phyloP scores from a whole-genome alignment of 2,329 filamentous ascomycete genomes.

The Trichoderma harzianum region DNA sequence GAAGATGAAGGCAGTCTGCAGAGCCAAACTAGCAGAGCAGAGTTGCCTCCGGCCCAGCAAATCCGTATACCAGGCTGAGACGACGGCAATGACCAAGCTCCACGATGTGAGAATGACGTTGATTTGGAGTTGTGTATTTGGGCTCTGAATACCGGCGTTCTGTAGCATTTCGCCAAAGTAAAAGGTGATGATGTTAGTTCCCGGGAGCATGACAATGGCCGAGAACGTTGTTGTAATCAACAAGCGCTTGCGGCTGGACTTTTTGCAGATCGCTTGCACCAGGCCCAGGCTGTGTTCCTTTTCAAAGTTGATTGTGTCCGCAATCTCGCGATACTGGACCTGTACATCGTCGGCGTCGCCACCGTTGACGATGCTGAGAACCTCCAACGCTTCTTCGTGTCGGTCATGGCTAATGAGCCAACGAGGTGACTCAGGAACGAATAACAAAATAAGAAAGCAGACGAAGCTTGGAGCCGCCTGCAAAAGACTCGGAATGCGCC shows the following conservation, averaged over 20 bases:
- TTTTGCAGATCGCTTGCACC: neutral
- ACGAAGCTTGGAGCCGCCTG: neutral
- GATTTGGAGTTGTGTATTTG: neutral
- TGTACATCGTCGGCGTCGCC: neutral
- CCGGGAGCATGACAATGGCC: neutral
- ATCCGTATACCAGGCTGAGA: neutral
- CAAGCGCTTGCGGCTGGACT: neutral
- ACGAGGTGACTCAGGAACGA: neutral
- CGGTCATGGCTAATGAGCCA: neutral
- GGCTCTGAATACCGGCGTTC: neutral
- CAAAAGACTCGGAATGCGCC: neutral
- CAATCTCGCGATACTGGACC: neutral
- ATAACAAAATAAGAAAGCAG: neutral
- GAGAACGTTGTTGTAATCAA: neutral
- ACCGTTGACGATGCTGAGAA: neutral
- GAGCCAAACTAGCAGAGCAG: neutral
- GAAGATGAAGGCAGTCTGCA: neutral
- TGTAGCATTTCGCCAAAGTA: neutral
- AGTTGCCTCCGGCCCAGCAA: neutral
- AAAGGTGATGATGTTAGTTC: neutral
- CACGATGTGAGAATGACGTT: neutral
- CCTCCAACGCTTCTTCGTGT: neutral
- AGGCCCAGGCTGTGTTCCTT: neutral
- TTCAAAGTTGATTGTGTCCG: neutral
- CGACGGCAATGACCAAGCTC: neutral